These are phyloP conservation scores for Pseudisothecium myosuroides DNA, from an alignment of 225 moss, liverwort and hornwort species.

Conservation along the genomic window DNA sequence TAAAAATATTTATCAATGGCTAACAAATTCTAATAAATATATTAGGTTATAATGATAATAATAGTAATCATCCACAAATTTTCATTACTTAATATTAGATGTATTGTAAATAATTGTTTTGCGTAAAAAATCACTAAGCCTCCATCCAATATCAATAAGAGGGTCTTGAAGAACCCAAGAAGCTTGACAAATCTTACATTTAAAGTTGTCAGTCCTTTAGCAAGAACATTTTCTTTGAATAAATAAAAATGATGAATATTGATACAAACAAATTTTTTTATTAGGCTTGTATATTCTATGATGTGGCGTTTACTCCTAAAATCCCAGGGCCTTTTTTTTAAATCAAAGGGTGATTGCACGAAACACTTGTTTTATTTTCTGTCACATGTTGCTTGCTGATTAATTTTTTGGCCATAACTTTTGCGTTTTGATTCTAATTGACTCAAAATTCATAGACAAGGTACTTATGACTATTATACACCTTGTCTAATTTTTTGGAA, in stretches of 20 bases:
- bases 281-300: not conserved
- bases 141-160: not conserved
- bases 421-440: too few relatives aligned
- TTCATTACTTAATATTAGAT: not conserved
- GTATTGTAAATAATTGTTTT: too few relatives aligned
- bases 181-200: not conserved
- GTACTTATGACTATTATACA: too few relatives aligned
- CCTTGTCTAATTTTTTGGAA: too few relatives aligned
- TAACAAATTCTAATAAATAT: not conserved
- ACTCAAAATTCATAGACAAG: too few relatives aligned
- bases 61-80: not conserved
- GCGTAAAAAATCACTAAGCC: not conserved
- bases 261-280: too few relatives aligned
- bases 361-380: too few relatives aligned
- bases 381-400: too few relatives aligned
- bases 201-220: not conserved
- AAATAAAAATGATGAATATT: not conserved
- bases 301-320: fast-evolving
- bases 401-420: too few relatives aligned
- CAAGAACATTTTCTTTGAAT: not conserved
- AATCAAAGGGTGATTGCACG: too few relatives aligned
- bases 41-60: not conserved
- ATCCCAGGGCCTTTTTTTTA: too few relatives aligned
- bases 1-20: not conserved
- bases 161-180: not conserved